Evolutionary conservation across 805 yeast species (phyloP).

Genomic region (Kluyveromyces nonfermentans): DNA sequence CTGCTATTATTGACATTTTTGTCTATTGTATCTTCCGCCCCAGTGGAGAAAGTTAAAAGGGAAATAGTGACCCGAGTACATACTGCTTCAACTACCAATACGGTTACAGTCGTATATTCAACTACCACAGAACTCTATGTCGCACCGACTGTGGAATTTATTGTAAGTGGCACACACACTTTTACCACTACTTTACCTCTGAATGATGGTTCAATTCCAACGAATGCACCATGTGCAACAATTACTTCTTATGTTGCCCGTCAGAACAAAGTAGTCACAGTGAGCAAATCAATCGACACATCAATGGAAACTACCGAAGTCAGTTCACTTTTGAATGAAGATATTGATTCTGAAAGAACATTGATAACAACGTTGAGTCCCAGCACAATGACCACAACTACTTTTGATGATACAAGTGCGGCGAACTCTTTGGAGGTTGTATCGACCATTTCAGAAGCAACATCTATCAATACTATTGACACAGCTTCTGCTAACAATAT

Average conservation of each 20-base stretch:
- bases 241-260: slow-evolving; percentile 15
- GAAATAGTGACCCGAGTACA: slow-evolving; percentile 42
- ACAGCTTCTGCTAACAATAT: too few species aligned
- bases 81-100: slow-evolving; percentile 44
- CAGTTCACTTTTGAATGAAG: slow-evolving; percentile 1
- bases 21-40: slow-evolving; percentile 16
- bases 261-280: background rate
- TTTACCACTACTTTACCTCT: slow-evolving; percentile 29
- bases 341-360: slow-evolving; percentile 8
- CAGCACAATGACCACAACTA: background rate
- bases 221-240: slow-evolving; percentile 30
- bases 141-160: slow-evolving; percentile 34
- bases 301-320: slow-evolving; percentile 1
- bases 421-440: too few species aligned
- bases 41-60: slow-evolving; percentile 25
- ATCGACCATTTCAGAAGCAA: too few species aligned
- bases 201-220: slow-evolving; percentile 28
- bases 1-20: background rate
- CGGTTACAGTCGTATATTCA: slow-evolving; percentile 34
- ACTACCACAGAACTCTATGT: slow-evolving; percentile 31
- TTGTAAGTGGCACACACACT: slow-evolving; percentile 31
- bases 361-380: slow-evolving; percentile 7
- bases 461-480: too few species aligned
- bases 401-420: background rate
- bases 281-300: slow-evolving; percentile 3